Conservation (phyloP, 192 early-diverging fungal species). For the Irineochytrium annulatum region DNA sequence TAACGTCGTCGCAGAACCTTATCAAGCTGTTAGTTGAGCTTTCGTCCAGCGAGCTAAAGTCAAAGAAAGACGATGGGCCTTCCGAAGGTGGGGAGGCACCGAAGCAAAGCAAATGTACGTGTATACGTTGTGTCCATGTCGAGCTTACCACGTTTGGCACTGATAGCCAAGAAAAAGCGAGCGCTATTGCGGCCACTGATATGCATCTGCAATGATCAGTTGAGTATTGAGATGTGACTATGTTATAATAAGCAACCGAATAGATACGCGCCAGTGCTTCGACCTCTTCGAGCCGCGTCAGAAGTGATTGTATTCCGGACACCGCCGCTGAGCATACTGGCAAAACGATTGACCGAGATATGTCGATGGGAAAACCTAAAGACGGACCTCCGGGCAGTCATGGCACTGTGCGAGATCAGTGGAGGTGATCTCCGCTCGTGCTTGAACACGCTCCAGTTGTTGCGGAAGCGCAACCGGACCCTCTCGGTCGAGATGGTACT, state of each 20-base stretch:
- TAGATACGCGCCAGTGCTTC: constrained; percentile 83
- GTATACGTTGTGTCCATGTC: not conserved
- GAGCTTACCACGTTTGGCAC: not conserved
- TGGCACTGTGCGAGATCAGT: constrained; percentile 68
- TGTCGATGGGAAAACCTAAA: constrained; percentile 70
- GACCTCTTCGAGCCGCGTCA: constrained; percentile 76
- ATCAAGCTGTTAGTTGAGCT: constrained; percentile 74
- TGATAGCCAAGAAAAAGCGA: constrained; percentile 19
- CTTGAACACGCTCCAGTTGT: constrained; percentile 80
- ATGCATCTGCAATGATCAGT: constrained; percentile 97
- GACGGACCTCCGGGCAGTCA: constrained; percentile 70
- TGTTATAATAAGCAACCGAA: not conserved
- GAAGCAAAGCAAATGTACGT: not conserved
- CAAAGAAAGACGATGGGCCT: not conserved
- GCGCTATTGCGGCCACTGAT: constrained; percentile 84
- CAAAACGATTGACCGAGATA: constrained; percentile 73
- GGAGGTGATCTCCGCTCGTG: constrained; percentile 87
- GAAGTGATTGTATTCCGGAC: constrained; percentile 69
- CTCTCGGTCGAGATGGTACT: constrained; percentile 35
- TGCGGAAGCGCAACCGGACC: constrained; percentile 11
- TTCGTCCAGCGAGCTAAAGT: constrained; percentile 15
- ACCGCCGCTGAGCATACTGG: constrained; percentile 56
- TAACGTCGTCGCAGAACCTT: constrained; percentile 58
- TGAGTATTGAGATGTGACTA: constrained; percentile 25
- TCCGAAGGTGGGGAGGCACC: not conserved